A percentile compares a stretch with the other conserved stretches of the same genome.
These are phyloP conservation scores for Tremella yokohamensis DNA, from an alignment of 768 basidiomycete species.

Conservation along the genomic window DNA sequence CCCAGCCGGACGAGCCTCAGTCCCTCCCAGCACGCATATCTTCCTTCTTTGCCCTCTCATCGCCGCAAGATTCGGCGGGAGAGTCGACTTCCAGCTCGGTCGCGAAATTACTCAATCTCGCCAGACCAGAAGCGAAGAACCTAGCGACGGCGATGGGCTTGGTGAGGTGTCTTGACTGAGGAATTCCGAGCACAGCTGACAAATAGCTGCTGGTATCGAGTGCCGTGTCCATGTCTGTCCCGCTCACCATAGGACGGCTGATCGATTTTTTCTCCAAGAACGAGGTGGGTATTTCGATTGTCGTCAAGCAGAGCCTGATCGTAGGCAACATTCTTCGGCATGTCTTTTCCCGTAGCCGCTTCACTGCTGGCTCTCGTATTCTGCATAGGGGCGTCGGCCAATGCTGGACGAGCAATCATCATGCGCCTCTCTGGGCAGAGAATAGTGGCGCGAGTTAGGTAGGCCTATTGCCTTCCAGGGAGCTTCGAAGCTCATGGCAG, in stretches of 20 bases:
- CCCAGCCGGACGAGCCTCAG: too few relatives aligned
- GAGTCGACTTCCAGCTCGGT: slow-evolving; percentile 28
- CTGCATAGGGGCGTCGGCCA: slow-evolving; percentile 80
- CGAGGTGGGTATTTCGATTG: slow-evolving; percentile 58
- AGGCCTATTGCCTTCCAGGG: slow-evolving; percentile 6
- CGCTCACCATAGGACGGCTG: slow-evolving; percentile 85
- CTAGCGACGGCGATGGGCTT: slow-evolving; percentile 68
- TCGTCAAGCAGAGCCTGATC: neutral
- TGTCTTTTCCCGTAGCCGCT: slow-evolving; percentile 77
- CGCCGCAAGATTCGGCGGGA: neutral
- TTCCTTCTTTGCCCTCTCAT: too few relatives aligned
- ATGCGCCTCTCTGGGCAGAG: slow-evolving; percentile 88
- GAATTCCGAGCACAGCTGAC: slow-evolving; percentile 17
- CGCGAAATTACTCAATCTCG: slow-evolving; percentile 61
- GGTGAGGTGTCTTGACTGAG: slow-evolving; percentile 39
- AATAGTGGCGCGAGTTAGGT: slow-evolving; percentile 69
- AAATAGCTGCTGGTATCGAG: slow-evolving; percentile 74
- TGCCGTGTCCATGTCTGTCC: slow-evolving; percentile 84
- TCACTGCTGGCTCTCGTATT: slow-evolving; percentile 69
- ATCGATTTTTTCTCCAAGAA: slow-evolving; percentile 82
- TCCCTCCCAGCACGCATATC: too few relatives aligned
- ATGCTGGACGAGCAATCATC: slow-evolving; percentile 60
- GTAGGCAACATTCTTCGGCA: slow-evolving; percentile 60
- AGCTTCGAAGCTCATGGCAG: slow-evolving; percentile 44
- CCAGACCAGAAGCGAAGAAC: slow-evolving; percentile 75